Evolutionary conservation across 768 basidiomycete species (phyloP).

Genomic region (Russula griseocarnosa): DNA sequence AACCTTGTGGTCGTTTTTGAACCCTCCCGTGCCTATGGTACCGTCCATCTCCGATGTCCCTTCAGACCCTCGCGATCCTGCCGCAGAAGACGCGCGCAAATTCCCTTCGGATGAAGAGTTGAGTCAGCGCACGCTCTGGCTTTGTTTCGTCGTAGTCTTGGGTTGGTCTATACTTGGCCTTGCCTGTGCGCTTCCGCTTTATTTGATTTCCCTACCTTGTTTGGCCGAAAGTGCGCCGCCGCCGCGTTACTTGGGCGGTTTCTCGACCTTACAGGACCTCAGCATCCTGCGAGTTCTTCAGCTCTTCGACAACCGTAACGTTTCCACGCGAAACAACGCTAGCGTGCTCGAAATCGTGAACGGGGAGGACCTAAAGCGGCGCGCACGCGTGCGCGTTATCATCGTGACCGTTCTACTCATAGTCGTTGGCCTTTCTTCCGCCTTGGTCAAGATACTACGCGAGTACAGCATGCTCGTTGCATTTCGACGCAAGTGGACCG

Average conservation of each 20-base stretch:
- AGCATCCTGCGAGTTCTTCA: constrained; percentile 71
- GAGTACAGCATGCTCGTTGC: constrained; percentile 57
- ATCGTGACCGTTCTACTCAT: constrained; percentile 60
- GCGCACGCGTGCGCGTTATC: constrained; percentile 61
- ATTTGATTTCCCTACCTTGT: constrained; percentile 67
- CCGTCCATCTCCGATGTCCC: constrained; percentile 56
- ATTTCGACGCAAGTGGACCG: constrained; percentile 57
- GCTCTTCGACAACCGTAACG: constrained; percentile 46
- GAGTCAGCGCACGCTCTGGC: constrained; percentile 65
- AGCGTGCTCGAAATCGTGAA: constrained; percentile 38
- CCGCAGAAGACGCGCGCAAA: constrained; percentile 47
- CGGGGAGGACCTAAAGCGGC: constrained; percentile 39
- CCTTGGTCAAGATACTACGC: constrained; percentile 56
- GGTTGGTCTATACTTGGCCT: constrained; percentile 69
- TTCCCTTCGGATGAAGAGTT: constrained; percentile 77
- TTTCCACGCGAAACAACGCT: constrained; percentile 36
- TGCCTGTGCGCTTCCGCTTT: constrained; percentile 68
- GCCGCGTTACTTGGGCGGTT: constrained; percentile 51
- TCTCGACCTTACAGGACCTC: constrained; percentile 69
- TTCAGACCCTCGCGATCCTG: constrained; percentile 50
- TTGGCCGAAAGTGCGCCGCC: constrained; percentile 48
- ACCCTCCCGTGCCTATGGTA: constrained; percentile 63
- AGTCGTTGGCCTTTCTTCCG: constrained; percentile 59
- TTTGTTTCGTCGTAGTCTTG: constrained; percentile 56
- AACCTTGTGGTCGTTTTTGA: constrained; percentile 62